A percentile compares a stretch with the other conserved stretches of the same genome.
Conservation (phyloP, 139 green algal species). For the Eudorina sp. region DNA sequence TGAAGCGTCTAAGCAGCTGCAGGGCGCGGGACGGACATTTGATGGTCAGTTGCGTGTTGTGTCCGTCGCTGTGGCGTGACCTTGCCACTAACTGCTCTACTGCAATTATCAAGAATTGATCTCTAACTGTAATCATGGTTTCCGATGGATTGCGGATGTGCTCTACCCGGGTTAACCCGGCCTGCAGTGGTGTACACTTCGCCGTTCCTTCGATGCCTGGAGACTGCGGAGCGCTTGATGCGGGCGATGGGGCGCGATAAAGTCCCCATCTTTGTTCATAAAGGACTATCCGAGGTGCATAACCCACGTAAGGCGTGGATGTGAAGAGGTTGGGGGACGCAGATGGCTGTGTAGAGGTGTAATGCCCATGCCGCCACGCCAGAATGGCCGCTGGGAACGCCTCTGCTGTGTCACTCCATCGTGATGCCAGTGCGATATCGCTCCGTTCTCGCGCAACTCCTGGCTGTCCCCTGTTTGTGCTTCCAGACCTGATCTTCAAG, state of each 20-base stretch:
- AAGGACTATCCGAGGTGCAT: conserved; percentile 25
- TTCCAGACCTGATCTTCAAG: conserved; percentile 28
- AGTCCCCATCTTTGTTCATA: conserved; percentile 17
- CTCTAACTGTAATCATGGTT: background rate
- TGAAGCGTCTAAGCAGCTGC: background rate
- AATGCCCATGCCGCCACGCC: background rate
- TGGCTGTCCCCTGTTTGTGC: background rate
- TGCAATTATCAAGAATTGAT: background rate
- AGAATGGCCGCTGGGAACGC: no score
- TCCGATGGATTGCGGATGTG: background rate
- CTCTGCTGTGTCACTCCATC: background rate
- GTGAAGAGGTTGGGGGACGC: background rate
- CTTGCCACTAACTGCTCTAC: background rate
- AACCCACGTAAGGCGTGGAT: background rate
- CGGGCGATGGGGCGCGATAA: background rate
- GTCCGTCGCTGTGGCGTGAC: background rate
- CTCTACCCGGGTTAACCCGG: no score
- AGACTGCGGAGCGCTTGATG: conserved; percentile 16
- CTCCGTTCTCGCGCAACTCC: background rate
- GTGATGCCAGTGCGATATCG: background rate
- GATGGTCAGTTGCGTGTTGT: background rate
- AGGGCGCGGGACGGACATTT: background rate
- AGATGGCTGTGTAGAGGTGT: background rate
- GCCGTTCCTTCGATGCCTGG: conserved; percentile 34
- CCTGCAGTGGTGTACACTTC: conserved; percentile 15